phyloP scores from a whole-genome alignment of 83 land plant species.

The Picea abies region DNA sequence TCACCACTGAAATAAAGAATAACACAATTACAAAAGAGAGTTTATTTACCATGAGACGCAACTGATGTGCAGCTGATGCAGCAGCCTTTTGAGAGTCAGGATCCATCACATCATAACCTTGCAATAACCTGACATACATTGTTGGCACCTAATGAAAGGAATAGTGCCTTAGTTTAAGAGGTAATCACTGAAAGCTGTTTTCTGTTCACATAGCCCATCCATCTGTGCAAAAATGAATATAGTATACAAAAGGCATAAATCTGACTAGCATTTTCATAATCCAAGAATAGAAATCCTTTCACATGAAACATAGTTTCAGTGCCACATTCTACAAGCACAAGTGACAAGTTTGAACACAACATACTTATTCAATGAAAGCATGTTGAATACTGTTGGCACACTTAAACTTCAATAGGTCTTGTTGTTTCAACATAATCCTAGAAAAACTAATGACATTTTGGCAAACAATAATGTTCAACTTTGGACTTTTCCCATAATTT shows the following conservation, averaged over 20 bases:
- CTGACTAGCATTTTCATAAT: neutral
- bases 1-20: neutral
- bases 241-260: neutral
- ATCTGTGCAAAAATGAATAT: neutral
- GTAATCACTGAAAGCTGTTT: neutral
- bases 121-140: slow-evolving; percentile 87
- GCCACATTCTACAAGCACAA: neutral
- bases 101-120: slow-evolving; percentile 92
- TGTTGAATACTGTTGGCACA: neutral
- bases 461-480: neutral
- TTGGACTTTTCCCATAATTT: neutral
- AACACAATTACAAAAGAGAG: neutral
- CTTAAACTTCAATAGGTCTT: neutral
- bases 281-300: neutral
- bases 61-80: slow-evolving; percentile 73
- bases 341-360: neutral
- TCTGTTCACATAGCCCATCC: neutral
- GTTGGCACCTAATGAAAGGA: slow-evolving; percentile 80
- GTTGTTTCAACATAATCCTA: neutral
- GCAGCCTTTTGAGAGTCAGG: slow-evolving; percentile 56
- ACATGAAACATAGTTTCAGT: neutral
- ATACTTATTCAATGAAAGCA: neutral
- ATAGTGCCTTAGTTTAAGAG: neutral
- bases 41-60: slow-evolving; percentile 88
- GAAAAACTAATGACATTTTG: neutral